Percentiles rank a stretch among this genome's conserved stretches.
phyloP scores from a whole-genome alignment of 208 protist species.

The Tritrichomonas musculus region DNA sequence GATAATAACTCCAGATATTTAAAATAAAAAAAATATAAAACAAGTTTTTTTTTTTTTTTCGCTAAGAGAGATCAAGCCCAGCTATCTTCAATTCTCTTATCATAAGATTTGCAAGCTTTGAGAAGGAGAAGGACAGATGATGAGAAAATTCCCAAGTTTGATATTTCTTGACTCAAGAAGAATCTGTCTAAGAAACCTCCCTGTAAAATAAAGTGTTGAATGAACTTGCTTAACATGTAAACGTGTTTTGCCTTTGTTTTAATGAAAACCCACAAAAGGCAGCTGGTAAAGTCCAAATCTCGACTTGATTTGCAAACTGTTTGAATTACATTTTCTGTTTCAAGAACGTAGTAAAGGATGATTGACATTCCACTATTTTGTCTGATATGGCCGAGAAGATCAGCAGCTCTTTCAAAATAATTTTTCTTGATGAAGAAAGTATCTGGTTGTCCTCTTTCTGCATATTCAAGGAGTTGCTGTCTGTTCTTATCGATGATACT shows the following conservation, averaged over 20 bases:
- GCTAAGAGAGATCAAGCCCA: not conserved
- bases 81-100: not conserved
- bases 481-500: not conserved
- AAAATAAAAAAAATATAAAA: no score
- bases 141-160: not conserved
- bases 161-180: not conserved
- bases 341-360: not conserved
- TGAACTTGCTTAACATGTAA: constrained; percentile 11
- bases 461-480: not conserved
- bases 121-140: not conserved
- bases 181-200: not conserved
- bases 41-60: no score
- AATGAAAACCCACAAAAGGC: not conserved
- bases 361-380: not conserved
- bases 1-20: no score
- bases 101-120: not conserved
- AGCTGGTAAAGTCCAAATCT: not conserved
- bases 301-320: not conserved
- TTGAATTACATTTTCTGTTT: not conserved
- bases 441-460: not conserved
- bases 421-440: not conserved
- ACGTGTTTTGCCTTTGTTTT: not conserved
- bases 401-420: not conserved
- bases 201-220: not conserved
- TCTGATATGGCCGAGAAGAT: not conserved